Base-by-base conservation (phyloP, 371 early-diverging fungal genomes). In the Capillidium heterosporum region DNA sequence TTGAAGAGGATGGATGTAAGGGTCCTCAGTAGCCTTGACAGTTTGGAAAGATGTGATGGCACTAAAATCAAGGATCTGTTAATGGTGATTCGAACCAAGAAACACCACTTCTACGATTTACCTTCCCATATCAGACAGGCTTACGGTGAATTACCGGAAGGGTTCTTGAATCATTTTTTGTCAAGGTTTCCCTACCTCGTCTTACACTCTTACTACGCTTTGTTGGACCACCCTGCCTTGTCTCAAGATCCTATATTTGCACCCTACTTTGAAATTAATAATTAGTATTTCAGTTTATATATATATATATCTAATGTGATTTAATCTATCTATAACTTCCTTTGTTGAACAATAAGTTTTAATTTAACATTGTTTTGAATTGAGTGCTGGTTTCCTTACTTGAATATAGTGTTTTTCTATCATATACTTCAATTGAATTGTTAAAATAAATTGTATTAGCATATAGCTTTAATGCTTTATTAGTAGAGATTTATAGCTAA, bases 31-130 rank as follows among this genome's bases (percentile, higher is more conserved):
- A 82, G 91, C 64, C 65, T 96, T 62, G 80, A 87, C 57, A 87
- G 85, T 61, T 91, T 80, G 65, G 72, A 95, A 59, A 88, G 85
- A 68, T 96, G 95, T 65, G 89, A 91, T 65, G 87, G 84, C 3
- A 72, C 74, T 29, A 74, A 76, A 11, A 72, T 93, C 13, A 77
- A 84, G 1, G 96, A 97, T 66, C 71, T 97, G 58, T 64, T 97
- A 61, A 78, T 95, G 32, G 89, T 87, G 1, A 67, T 97, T 48
- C 74, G 97, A 55, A 96, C 95, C 64, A 94, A 92, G 87, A 91
- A 91, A 81, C 89, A 92, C 63, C 96, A 95, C 64, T 95, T 88
- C 73, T 89, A 90, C 65, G 96, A 95, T 67, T 68, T 95, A 57
- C 82, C 89, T 1, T 70, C 69, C 2, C 70, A 73, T 55, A 85